Conservation (phyloP, 371 early-diverging fungal genomes). For the Sporodiniella umbellata region DNA sequence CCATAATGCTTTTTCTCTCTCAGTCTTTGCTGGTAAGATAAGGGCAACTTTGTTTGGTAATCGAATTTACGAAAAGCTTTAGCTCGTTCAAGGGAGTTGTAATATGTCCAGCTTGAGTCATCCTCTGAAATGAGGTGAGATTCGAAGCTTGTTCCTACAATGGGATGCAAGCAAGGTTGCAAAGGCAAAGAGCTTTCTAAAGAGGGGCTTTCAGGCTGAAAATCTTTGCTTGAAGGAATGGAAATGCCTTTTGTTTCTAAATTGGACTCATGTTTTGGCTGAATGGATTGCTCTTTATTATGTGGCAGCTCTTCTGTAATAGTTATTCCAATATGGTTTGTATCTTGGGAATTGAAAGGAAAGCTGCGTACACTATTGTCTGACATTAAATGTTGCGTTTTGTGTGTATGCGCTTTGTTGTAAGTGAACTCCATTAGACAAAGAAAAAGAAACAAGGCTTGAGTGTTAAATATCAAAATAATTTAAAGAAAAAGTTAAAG, state of each 20-base stretch:
- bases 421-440: too few species aligned
- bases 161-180: not conserved
- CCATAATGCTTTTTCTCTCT: constrained; percentile 25
- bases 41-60: constrained; percentile 16
- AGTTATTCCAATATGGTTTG: constrained; percentile 34
- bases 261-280: not conserved
- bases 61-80: constrained; percentile 20
- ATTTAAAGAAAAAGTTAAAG: too few species aligned
- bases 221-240: too few species aligned
- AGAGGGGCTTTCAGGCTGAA: not conserved
- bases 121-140: constrained; percentile 7
- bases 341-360: constrained; percentile 15
- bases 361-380: too few species aligned
- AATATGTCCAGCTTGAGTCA: not conserved
- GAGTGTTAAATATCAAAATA: too few species aligned
- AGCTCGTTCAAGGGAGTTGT: constrained; percentile 4
- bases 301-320: constrained; percentile 20
- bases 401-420: too few species aligned
- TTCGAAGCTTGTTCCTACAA: not conserved
- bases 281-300: not conserved
- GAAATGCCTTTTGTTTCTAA: not conserved
- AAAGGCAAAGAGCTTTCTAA: not conserved
- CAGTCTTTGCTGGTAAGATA: constrained; percentile 17
- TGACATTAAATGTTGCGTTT: too few species aligned
- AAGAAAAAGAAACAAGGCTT: too few species aligned